phyloP scores from a whole-genome alignment of 768 basidiomycete genomes.

The Phanerochaete sordida region DNA sequence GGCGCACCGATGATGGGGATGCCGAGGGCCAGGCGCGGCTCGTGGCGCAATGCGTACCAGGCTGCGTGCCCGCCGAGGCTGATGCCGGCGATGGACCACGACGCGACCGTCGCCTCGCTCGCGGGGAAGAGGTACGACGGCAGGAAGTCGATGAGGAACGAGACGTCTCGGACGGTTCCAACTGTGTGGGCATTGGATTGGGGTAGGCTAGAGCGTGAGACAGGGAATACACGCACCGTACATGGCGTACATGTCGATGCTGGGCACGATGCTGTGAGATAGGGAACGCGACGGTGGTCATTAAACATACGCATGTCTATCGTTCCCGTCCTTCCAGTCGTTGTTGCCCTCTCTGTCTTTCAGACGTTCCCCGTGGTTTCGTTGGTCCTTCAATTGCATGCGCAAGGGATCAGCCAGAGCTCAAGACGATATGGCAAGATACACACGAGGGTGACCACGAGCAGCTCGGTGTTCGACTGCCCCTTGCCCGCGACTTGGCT shows the following conservation, averaged over 20 bases:
- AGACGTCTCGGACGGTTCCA: slow-evolving; percentile 74
- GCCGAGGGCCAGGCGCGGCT: slow-evolving; percentile 3
- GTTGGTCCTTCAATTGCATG: slow-evolving; percentile 49
- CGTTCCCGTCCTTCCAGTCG: slow-evolving; percentile 33
- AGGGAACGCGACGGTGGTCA: background rate
- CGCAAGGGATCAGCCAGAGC: background rate
- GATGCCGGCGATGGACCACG: slow-evolving; percentile 73
- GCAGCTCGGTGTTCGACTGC: slow-evolving; percentile 32
- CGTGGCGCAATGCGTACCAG: slow-evolving; percentile 59
- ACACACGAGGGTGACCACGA: slow-evolving; percentile 46
- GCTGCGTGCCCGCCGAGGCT: slow-evolving; percentile 84
- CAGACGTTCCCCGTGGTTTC: slow-evolving; percentile 47
- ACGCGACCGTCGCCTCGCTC: slow-evolving; percentile 53
- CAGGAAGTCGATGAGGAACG: slow-evolving; percentile 78
- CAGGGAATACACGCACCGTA: slow-evolving; percentile 29
- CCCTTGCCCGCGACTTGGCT: slow-evolving; percentile 18
- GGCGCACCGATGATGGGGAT: slow-evolving; percentile 47
- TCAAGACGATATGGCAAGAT: background rate
- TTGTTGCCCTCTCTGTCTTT: slow-evolving; percentile 35
- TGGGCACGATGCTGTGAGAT: slow-evolving; percentile 4
- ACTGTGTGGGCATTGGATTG: slow-evolving; percentile 23
- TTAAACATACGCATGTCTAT: slow-evolving; percentile 37
- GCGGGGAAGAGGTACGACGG: slow-evolving; percentile 70
- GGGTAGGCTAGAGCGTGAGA: background rate
- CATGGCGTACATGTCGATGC: slow-evolving; percentile 47